Evolutionary conservation across 2,329 filamentous ascomycete species (phyloP), one percentile per base, ranked within the genome.

Genomic region (Phyllosticta citrichinensis): DNA sequence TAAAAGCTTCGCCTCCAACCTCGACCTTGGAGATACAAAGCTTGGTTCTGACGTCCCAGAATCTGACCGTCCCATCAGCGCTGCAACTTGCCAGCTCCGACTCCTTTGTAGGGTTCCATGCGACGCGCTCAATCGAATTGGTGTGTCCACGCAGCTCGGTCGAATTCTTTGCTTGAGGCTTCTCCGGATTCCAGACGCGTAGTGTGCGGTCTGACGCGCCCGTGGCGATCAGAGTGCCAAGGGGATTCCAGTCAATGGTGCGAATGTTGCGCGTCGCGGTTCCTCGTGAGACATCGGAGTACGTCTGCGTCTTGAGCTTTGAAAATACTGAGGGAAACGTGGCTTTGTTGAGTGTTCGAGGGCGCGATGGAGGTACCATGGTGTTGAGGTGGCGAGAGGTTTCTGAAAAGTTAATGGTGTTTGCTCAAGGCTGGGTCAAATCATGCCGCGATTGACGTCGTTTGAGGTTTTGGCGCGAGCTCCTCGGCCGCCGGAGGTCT

Each of bases 191-290:
- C 89, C 89, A 93, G 55, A 92, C 86, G 67, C 89, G 84, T 59
- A 93, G 74, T 9, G 83, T 88, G 66, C 82, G 84, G 68, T 90
- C 86, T 24, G 80, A 77, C 5, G 87, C 83, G 2, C 91, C 91
- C 0, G 92, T 95, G 0, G 93, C 93, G 63, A 97, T 85, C 63
- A 94, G 79, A 9, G 84, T 88, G 35, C 93, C 91, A 0, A 89
- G 79, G 0, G 92, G 89, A 65, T 93, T 96, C 93, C 93, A 97
- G 50, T 89, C 87, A 65, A 97, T 86, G 1, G 88, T 87, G 51
- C 89, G 85, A 61, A 95, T 70, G 63, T 66, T 72, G 58, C 74
- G 73, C 47, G 67, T 66, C 12, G 68, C 66, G 8, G 71, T 69
- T 12, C 71, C 68, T 9, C 68, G 66, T 24, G 67, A 69, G 50